Percentiles rank a stretch among this genome's conserved stretches.
phyloP scores from a whole-genome alignment of 2,329 filamentous ascomycete genomes.

The Diplodia intermedia region DNA sequence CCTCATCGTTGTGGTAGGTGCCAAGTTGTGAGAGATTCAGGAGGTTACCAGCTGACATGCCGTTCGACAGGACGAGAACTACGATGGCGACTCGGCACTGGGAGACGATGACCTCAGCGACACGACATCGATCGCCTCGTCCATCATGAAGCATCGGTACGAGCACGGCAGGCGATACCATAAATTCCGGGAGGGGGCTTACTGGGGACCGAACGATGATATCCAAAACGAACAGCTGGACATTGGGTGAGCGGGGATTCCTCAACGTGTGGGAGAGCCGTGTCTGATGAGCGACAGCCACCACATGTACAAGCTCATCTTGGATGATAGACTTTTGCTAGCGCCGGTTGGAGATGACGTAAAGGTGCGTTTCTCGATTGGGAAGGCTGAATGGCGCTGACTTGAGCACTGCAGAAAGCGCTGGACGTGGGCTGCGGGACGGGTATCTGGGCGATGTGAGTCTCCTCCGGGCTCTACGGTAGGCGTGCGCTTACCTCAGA shows the following conservation, averaged over 20 bases:
- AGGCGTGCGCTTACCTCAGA: conserved; percentile 35
- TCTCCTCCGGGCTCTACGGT: conserved; percentile 7
- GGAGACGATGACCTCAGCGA: conserved; percentile 13
- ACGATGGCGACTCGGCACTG: conserved; percentile 5
- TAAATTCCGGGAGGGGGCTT: conserved; percentile 14
- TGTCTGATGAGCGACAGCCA: conserved; percentile 35
- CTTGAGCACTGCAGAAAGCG: background rate
- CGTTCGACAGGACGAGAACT: background rate
- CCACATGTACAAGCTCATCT: conserved; percentile 49
- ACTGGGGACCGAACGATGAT: conserved; percentile 53
- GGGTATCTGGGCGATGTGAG: conserved; percentile 33
- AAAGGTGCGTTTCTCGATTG: conserved; percentile 25
- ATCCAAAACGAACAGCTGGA: conserved; percentile 53
- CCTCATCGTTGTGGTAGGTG: background rate
- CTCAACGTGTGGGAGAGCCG: no score
- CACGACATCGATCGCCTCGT: conserved; percentile 34
- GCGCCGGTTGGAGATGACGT: conserved; percentile 38
- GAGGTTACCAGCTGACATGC: background rate
- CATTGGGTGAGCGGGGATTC: conserved; percentile 41
- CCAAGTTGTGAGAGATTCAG: background rate
- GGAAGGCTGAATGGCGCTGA: background rate
- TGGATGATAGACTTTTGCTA: conserved; percentile 45
- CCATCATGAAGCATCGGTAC: conserved; percentile 41
- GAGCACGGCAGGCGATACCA: conserved; percentile 33
- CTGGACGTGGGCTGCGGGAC: conserved; percentile 32